Base-by-base conservation (phyloP, 139 green algal genomes). In the Chlamydomonas urium region DNA sequence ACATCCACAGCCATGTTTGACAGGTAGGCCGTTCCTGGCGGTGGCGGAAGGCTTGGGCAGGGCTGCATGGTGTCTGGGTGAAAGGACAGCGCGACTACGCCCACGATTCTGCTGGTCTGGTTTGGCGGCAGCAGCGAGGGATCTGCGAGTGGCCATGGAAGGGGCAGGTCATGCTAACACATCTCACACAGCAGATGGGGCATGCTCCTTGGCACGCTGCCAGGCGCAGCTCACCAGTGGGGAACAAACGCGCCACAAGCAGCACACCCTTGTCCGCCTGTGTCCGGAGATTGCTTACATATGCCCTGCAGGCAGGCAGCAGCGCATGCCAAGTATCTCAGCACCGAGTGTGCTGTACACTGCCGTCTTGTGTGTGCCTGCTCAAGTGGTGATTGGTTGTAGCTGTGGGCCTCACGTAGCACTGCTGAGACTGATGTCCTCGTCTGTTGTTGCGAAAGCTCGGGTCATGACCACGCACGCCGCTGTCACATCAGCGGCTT, bases 1-100 rank as follows among this genome's bases (percentile, higher is more conserved):
- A 38, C 32, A 50, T 76, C 71, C 2, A 76, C 71, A 31, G 71
- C 71, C 71, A 76, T 76, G 71, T 76, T 76, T 4, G 71, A 76
- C 31, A 76, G 29, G 38, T 76, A 76, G 19, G 71, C 71, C 29
- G 36, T 36, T n/a, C 53, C 38, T 3, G 71, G 36, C 4, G 59
- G 71, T 2, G 71, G 59, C 8, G 71, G 71, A 29, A 76, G 71
- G 3, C 38, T 76, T 23, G 71, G 59, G 21, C n/a, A 42, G 14
- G 47, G 47, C 28, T 73, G 47, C 28, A 38, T 31, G 21, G 69
- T 58, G 37, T 75, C 53, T n/a, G 60, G 42, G 32, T 67, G 35
- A 14, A 75, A 38, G 69, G 33, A 45, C 50, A 75, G 19, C n/a
- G 56, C 57, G 2, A 67, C 69, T 4, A 47, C n/a, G 2, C 69